phyloP scores from a whole-genome alignment of 2,329 filamentous ascomycete genomes.

The Westerdykella sp. region DNA sequence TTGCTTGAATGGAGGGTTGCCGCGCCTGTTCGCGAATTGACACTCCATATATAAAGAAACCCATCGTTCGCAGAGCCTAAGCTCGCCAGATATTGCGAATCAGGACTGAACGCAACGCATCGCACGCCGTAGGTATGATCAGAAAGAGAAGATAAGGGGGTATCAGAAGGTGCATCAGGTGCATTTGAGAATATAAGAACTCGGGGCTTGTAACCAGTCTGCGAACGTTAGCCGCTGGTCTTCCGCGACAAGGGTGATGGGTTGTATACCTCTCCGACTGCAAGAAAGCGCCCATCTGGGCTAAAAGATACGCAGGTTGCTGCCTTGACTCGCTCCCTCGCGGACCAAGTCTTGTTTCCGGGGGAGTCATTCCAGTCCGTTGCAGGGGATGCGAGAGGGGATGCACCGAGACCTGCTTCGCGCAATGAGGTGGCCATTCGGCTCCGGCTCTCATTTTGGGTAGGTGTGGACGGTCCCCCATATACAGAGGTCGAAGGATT shows the following conservation, averaged over 20 bases:
- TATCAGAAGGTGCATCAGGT: conserved; percentile 70
- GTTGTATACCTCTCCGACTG: conserved; percentile 69
- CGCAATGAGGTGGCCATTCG: conserved; percentile 52
- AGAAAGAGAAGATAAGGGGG: conserved; percentile 74
- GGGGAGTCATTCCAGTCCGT: conserved; percentile 54
- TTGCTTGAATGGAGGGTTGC: conserved; percentile 79
- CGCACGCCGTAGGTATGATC: conserved; percentile 89
- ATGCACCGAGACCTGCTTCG: conserved; percentile 42
- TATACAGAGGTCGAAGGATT: conserved; percentile 54
- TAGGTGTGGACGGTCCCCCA: conserved; percentile 50
- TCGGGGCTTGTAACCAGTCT: conserved; percentile 85
- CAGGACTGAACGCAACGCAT: conserved; percentile 81
- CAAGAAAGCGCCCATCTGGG: conserved; percentile 77
- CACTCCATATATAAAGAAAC: conserved; percentile 84
- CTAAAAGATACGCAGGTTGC: conserved; percentile 87
- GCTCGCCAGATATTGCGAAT: conserved; percentile 80
- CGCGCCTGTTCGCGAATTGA: conserved; percentile 74
- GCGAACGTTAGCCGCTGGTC: conserved; percentile 22
- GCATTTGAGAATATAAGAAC: conserved; percentile 82
- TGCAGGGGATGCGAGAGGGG: conserved; percentile 43
- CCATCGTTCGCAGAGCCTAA: conserved; percentile 87
- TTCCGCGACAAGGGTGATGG: neutral
- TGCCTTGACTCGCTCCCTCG: conserved; percentile 87
- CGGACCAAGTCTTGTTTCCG: conserved; percentile 70
- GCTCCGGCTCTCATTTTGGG: conserved; percentile 48